phyloP scores from a whole-genome alignment of 805 yeast species.

The Candida nanaspora region DNA sequence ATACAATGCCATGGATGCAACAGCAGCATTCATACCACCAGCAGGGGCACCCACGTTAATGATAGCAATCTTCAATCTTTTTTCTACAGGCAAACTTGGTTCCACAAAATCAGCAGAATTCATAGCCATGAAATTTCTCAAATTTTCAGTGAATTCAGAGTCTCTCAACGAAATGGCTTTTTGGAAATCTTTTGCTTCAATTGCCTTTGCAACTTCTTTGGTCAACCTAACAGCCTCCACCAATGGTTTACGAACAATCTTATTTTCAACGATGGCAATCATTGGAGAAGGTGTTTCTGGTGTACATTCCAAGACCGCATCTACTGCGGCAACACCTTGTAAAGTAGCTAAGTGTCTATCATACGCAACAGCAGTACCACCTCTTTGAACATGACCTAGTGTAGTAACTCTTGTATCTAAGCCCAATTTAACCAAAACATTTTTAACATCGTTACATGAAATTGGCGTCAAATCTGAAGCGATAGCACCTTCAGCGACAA shows the following conservation, averaged over 20 bases:
- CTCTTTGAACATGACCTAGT: constrained; percentile 96
- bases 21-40: constrained; percentile 90
- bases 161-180: constrained; percentile 85
- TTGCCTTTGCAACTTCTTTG: constrained; percentile 85
- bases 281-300: constrained; percentile 92
- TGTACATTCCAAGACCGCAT: constrained; percentile 81
- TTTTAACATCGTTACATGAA: constrained; percentile 71
- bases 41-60: constrained; percentile 96
- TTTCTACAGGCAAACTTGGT: constrained; percentile 48
- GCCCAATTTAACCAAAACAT: constrained; percentile 76
- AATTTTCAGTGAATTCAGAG: constrained; percentile 78
- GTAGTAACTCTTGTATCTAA: constrained; percentile 93
- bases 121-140: constrained; percentile 63
- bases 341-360: constrained; percentile 88
- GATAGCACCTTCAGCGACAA: constrained; percentile 97
- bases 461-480: constrained; percentile 76
- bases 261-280: constrained; percentile 85
- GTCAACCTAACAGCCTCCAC: constrained; percentile 88
- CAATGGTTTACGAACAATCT: constrained; percentile 75
- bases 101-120: constrained; percentile 61
- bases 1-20: constrained; percentile 84
- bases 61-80: constrained; percentile 72
- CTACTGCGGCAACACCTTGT: constrained; percentile 97
- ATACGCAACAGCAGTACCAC: constrained; percentile 96
- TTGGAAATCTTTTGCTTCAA: constrained; percentile 69